Base-by-base conservation (phyloP, 2,329 filamentous ascomycete species). In the Rutstroemia sp. region DNA sequence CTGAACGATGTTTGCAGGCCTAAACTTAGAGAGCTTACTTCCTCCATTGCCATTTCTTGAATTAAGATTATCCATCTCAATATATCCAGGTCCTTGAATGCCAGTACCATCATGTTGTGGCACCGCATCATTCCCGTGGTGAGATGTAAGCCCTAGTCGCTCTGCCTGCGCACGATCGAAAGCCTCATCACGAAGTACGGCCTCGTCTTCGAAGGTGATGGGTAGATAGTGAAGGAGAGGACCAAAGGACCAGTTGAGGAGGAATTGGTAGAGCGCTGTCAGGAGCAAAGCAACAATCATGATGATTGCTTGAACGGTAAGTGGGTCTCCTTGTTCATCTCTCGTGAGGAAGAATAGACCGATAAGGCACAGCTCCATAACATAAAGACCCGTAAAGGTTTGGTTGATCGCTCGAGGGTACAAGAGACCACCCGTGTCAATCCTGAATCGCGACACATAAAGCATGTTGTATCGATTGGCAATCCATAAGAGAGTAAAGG, bases 391-490 rank as follows among this genome's bases (percentile, higher is more conserved):
- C 0, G 90, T 94, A 67, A 99, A 97, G 0, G 94, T 88, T 69
- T 96, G 92, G 68, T 96, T 96, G 73, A 97, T 88, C 0, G 94
- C 94, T 38, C 86, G 82, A 0, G 94, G 94, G 66, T 96, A 99
- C 51, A 97, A 75, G 1, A 97, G 79, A 45, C 94, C 94, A 42
- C 94, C 94, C 0, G 92, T 99, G 71, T 99, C 94, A 58, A 87
- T 84, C 62, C 86, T 83, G 70, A 95, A 95, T 52, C 91, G 88
- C 25, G 85, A 95, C 58, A 99, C 92, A 66, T 96, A 99, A 19
- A 99, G 80, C 75, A 95, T 95, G 63, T 92, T 92, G 73, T 97
- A 97, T n/a, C 92, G 84, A 70, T 97, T 91, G 0, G 94, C 92
- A 46, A 96, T 78, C 92, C 92, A 99, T 61, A 97, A 86, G 0